Evolutionary conservation across 2,329 filamentous ascomycete genomes (phyloP).

Genomic region (Pseudogymnoascus sp.): DNA sequence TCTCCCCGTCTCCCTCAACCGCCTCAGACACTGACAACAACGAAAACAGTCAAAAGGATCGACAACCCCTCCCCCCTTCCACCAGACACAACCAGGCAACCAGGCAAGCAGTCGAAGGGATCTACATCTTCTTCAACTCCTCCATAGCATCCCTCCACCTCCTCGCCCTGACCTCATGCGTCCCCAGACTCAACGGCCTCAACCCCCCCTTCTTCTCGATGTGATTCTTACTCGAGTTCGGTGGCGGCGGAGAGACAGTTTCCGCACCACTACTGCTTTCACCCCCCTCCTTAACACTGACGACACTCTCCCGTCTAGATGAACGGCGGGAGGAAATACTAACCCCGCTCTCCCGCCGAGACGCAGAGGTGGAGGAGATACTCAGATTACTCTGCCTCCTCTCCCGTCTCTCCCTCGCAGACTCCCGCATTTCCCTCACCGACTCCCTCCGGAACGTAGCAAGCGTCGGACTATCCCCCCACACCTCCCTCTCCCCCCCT

Average conservation of each 20-base stretch:
- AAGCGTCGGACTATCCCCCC: not conserved
- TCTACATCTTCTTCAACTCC: not conserved
- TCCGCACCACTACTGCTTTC: not conserved
- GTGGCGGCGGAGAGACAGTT: not conserved
- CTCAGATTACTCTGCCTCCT: not conserved
- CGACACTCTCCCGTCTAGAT: not conserved
- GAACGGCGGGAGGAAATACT: not conserved
- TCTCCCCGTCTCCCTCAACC: not conserved
- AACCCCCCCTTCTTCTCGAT: not conserved
- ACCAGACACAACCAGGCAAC: too few species aligned
- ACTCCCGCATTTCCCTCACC: not conserved
- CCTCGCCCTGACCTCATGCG: not conserved
- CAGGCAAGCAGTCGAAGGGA: too few species aligned
- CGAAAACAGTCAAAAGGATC: not conserved
- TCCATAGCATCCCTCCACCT: not conserved
- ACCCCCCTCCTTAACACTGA: not conserved
- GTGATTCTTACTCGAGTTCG: not conserved
- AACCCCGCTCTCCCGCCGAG: not conserved
- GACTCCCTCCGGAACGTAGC: not conserved
- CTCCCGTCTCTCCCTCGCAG: not conserved
- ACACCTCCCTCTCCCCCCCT: not conserved
- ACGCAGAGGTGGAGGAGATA: not conserved
- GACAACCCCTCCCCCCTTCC: not conserved
- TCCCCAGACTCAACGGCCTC: not conserved
- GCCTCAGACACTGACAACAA: not conserved